A percentile compares a stretch with the other conserved stretches of the same genome.
These are phyloP conservation scores for Globisporangium yorkense DNA, from an alignment of 352 stramenopile species.

Conservation along the genomic window DNA sequence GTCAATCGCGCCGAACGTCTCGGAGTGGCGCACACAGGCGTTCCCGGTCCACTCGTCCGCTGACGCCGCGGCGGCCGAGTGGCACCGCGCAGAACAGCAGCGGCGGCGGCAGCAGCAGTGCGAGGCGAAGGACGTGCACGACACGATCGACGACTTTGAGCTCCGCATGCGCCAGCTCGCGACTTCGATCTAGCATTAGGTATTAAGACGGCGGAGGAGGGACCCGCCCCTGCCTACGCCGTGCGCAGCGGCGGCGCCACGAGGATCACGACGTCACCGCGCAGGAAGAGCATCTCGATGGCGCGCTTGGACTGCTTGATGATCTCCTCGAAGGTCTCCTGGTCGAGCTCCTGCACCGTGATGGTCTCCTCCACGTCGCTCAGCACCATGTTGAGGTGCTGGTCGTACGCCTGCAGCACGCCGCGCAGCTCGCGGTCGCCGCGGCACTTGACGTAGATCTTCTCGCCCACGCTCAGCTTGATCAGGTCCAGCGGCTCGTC, in stretches of 20 bases:
- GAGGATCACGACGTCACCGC: constrained; percentile 98
- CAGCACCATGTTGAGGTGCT: constrained; percentile 99
- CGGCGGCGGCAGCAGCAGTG: constrained; percentile 11
- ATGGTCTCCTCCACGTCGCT: constrained; percentile 99
- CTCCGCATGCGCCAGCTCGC: constrained; percentile 16
- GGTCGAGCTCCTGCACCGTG: constrained; percentile 94
- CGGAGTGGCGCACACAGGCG: constrained; percentile 33
- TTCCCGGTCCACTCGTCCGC: constrained; percentile 9
- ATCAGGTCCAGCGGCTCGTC: constrained; percentile 98
- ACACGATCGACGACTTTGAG: constrained; percentile 40
- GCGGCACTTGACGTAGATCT: constrained; percentile 99
- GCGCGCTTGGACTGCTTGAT: constrained; percentile 92
- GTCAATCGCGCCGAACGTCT: constrained; percentile 28
- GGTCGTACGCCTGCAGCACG: constrained; percentile 97
- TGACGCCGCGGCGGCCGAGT: constrained; percentile 3
- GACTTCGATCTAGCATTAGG: constrained; percentile 9
- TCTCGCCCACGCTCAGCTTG: constrained; percentile 97
- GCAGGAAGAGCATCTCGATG: constrained; percentile 99
- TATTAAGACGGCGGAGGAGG: not conserved
- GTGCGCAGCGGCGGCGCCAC: constrained; percentile 96
- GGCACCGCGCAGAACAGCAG: constrained; percentile 5
- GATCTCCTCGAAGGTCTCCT: constrained; percentile 98
- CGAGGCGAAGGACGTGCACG: constrained; percentile 21
- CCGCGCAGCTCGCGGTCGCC: constrained; percentile 96
- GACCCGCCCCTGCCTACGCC: constrained; percentile 19